Evolutionary conservation across 2,329 filamentous ascomycete species (phyloP).

Genomic region (Ceratocystis diversiconidia): DNA sequence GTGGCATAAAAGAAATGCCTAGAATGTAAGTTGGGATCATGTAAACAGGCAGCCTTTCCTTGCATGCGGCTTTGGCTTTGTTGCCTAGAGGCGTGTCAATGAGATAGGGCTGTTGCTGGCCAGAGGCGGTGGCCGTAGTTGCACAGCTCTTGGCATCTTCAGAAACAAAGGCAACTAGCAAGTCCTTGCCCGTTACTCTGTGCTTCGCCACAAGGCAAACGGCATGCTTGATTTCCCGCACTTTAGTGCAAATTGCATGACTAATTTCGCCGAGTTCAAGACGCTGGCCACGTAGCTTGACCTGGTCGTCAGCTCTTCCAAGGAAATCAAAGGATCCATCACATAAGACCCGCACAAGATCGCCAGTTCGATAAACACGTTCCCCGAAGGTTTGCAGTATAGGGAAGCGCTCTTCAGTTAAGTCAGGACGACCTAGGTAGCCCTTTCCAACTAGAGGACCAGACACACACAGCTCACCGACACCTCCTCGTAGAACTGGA

Average conservation of each 20-base stretch:
- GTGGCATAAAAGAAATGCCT: constrained; percentile 53
- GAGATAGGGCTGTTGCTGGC: constrained; percentile 15
- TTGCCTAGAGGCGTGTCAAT: background rate
- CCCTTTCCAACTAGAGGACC: constrained; percentile 79
- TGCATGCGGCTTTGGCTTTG: constrained; percentile 47
- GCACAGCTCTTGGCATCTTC: background rate
- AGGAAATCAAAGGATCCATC: constrained; percentile 78
- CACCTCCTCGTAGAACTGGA: constrained; percentile 61
- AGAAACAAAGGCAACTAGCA: constrained; percentile 62
- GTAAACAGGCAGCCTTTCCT: constrained; percentile 57
- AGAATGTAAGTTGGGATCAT: constrained; percentile 86
- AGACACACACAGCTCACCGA: constrained; percentile 80
- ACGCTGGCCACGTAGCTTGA: constrained; percentile 79
- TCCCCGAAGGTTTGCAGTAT: constrained; percentile 41
- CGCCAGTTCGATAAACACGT: constrained; percentile 72
- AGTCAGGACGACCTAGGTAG: constrained; percentile 66
- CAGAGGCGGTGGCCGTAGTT: background rate
- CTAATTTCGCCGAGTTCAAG: constrained; percentile 89
- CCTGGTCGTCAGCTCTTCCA: constrained; percentile 77
- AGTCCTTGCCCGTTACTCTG: constrained; percentile 58
- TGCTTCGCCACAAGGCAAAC: constrained; percentile 63
- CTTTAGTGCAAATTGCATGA: constrained; percentile 53
- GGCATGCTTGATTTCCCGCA: constrained; percentile 48
- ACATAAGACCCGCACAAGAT: constrained; percentile 67
- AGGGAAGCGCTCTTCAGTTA: constrained; percentile 66